phyloP scores from a whole-genome alignment of 768 basidiomycete genomes.

The Kwoniella newhampshirensis region DNA sequence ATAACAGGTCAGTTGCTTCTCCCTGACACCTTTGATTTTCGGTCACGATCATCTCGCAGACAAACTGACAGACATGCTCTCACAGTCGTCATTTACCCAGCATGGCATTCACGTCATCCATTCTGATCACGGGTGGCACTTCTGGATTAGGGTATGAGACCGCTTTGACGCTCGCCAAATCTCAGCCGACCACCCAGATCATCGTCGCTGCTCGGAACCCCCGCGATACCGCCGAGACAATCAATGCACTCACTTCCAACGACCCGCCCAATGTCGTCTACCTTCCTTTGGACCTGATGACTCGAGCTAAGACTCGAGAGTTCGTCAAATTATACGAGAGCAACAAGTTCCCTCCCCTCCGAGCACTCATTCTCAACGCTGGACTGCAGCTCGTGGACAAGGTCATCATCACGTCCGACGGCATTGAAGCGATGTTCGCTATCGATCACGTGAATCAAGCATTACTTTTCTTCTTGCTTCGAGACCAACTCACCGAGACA shows the following conservation, averaged over 20 bases:
- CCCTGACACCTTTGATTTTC: background rate
- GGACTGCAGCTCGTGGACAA: slow-evolving; percentile 7
- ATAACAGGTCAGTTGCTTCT: slow-evolving; percentile 1
- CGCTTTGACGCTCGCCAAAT: slow-evolving; percentile 8
- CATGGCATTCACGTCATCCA: slow-evolving; percentile 12
- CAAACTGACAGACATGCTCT: no score
- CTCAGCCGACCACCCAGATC: slow-evolving; percentile 4
- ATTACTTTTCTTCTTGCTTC: slow-evolving; percentile 26
- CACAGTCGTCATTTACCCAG: background rate
- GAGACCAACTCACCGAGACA: slow-evolving; percentile 3
- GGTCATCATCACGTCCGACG: slow-evolving; percentile 4
- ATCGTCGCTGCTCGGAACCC: slow-evolving; percentile 3
- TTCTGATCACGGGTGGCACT: slow-evolving; percentile 18
- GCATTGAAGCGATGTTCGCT: slow-evolving; percentile 19
- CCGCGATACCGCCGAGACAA: background rate
- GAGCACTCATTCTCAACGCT: slow-evolving; percentile 19
- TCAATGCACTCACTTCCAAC: background rate
- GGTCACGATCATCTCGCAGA: background rate
- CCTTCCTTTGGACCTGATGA: slow-evolving; percentile 11
- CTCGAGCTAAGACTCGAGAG: slow-evolving; percentile 1
- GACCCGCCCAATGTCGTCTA: slow-evolving; percentile 16
- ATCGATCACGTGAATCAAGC: slow-evolving; percentile 17
- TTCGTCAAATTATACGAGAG: slow-evolving; percentile 10
- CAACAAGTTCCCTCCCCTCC: slow-evolving; percentile 8
- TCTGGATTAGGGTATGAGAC: slow-evolving; percentile 12